Base-by-base conservation (phyloP, 768 basidiomycete species). In the Lactarius quietus region DNA sequence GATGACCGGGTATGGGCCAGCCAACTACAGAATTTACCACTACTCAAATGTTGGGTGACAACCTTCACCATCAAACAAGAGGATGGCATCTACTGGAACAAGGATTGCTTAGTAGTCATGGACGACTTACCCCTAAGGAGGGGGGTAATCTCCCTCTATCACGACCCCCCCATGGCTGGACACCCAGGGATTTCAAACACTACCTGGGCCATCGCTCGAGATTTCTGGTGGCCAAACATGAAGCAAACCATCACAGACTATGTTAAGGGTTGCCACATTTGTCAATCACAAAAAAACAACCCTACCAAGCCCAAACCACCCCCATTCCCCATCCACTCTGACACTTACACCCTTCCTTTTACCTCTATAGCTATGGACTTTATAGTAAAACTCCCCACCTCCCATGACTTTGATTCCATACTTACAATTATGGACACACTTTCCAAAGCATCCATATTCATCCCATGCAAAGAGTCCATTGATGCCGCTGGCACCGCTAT, bases 21-120 rank as follows among this genome's bases (percentile, higher is more conserved):
- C 8, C 41, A 43, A 8, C 7, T 43, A 7, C 18, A 20, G 1
- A 6, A 17, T 1, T 8, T 7, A 7, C 18, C 18, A 1, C 18
- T 43, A 0, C 41, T 43, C 1, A 0, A 18, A 3, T 5, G 8
- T 0, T 43, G 41, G 41, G 1, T 20, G 0, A 18, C 4, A 1
- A 43, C 20, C 0, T 17, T 20, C 6, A 1, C 18, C 8, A 18
- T 43, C 18, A 43, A 18, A 1, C 0, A 1, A 0, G 0, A 1
- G 4, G 20, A 43, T 3, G 6, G 4, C 1, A 5, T 20, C 1
- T 43, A 7, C 20, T 43, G 41, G 41, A 6, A 17, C 6, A 3
- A 8, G 0, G 8, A 43, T 20, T 8, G 15, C 8, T 8, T 43
- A 0, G 41, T 43, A 1, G 20, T 43, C 8, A 8, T 43, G 41